A percentile compares a stretch with the other conserved stretches of the same genome.
Evolutionary conservation across 2,329 filamentous ascomycete genomes (phyloP).

Genomic region (Stagonosporopsis cucurbitacearum): DNA sequence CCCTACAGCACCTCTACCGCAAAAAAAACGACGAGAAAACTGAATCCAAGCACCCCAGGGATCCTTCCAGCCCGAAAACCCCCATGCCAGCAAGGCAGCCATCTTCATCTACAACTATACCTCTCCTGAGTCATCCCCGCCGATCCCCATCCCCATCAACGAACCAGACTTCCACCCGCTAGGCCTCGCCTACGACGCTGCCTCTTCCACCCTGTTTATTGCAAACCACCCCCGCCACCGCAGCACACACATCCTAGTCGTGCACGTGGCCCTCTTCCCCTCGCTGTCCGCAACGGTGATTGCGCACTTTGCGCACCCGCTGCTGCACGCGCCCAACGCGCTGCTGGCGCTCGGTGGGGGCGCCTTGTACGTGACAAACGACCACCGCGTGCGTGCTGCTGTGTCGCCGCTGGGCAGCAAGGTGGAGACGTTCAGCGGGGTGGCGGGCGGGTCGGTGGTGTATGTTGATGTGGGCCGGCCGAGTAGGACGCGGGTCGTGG

Average conservation of each 20-base stretch:
- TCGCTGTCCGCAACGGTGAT: slow-evolving; percentile 36
- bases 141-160: slow-evolving; percentile 29
- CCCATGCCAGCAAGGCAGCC: slow-evolving; percentile 28
- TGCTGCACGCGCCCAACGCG: slow-evolving; percentile 49
- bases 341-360: slow-evolving; percentile 43
- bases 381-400: slow-evolving; percentile 48
- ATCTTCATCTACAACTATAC: slow-evolving; percentile 52
- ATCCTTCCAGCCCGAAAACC: slow-evolving; percentile 32
- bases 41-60: too few relatives aligned
- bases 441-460: slow-evolving; percentile 48
- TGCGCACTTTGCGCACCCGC: slow-evolving; percentile 39
- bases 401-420: slow-evolving; percentile 36
- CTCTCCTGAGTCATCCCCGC: slow-evolving; percentile 24
- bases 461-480: slow-evolving; percentile 38
- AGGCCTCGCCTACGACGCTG: slow-evolving; percentile 48
- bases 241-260: slow-evolving; percentile 42
- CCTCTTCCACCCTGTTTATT: slow-evolving; percentile 48
- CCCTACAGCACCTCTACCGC: too few relatives aligned
- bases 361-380: slow-evolving; percentile 52
- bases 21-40: too few relatives aligned
- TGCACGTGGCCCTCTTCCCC: slow-evolving; percentile 37
- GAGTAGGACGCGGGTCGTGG: slow-evolving; percentile 30
- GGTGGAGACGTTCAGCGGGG: slow-evolving; percentile 49
- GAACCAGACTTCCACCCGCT: slow-evolving; percentile 51
- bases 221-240: slow-evolving; percentile 48